These are phyloP conservation scores for Curvularia sp. DNA, from an alignment of 2,329 filamentous ascomycete species.

Conservation along the genomic window DNA sequence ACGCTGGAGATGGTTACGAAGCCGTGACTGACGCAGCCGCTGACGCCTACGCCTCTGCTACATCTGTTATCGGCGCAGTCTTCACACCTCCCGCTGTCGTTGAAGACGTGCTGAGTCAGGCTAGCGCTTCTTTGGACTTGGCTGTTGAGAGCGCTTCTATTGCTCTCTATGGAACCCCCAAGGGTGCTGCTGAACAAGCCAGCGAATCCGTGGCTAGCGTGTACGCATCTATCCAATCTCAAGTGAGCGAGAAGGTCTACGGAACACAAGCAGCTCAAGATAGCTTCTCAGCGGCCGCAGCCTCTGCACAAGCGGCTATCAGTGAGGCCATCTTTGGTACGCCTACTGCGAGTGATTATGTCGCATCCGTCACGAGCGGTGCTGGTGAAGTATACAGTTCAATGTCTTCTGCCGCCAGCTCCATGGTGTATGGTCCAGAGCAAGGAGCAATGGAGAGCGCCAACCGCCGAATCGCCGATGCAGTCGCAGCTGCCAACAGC, in stretches of 20 bases:
- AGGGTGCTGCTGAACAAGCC: slow-evolving; percentile 62
- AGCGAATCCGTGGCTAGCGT: slow-evolving; percentile 62
- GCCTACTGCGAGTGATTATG: slow-evolving; percentile 54
- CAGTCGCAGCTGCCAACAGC: slow-evolving; percentile 55
- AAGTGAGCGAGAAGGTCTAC: slow-evolving; percentile 63
- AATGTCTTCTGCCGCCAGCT: slow-evolving; percentile 48
- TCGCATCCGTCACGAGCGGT: slow-evolving; percentile 55
- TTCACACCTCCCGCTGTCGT: slow-evolving; percentile 66
- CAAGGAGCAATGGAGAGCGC: slow-evolving; percentile 57
- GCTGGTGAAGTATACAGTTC: slow-evolving; percentile 46
- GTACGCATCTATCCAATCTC: slow-evolving; percentile 59
- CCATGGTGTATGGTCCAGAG: slow-evolving; percentile 58
- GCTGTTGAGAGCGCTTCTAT: slow-evolving; percentile 66
- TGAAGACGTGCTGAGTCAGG: slow-evolving; percentile 65
- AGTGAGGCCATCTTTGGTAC: slow-evolving; percentile 65
- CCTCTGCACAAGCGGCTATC: slow-evolving; percentile 62
- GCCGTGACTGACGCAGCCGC: slow-evolving; percentile 61
- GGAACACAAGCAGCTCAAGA: slow-evolving; percentile 62
- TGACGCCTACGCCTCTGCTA: slow-evolving; percentile 58
- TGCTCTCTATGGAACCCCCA: slow-evolving; percentile 65
- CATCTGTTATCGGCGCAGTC: slow-evolving; percentile 56
- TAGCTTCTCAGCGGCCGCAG: slow-evolving; percentile 62
- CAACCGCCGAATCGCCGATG: slow-evolving; percentile 51
- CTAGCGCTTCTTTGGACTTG: slow-evolving; percentile 63
- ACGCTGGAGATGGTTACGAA: slow-evolving; percentile 55